A percentile compares a stretch with the other conserved stretches of the same genome.
Evolutionary conservation across 2,329 filamentous ascomycete species (phyloP).

Genomic region (Aspergillus alliaceus): DNA sequence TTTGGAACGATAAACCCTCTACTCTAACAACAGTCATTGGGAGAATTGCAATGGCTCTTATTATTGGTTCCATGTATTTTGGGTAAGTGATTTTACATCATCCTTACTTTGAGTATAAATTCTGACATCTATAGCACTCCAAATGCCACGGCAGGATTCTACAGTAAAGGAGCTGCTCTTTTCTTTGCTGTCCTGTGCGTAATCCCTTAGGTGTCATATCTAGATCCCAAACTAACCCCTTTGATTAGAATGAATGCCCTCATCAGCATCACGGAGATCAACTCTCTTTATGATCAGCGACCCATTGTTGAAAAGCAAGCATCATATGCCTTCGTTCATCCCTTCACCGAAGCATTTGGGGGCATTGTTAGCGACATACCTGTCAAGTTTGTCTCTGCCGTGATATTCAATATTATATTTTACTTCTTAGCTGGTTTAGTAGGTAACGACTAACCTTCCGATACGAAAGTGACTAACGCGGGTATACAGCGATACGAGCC

Average conservation of each 20-base stretch:
- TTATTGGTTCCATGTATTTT: constrained; percentile 62
- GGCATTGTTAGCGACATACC: constrained; percentile 87
- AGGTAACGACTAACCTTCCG: constrained; percentile 6
- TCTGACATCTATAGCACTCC: constrained; percentile 66
- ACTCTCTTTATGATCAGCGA: constrained; percentile 84
- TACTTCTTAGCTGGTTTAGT: constrained; percentile 83
- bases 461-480: constrained; percentile 12
- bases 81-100: constrained; percentile 16
- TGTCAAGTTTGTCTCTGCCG: constrained; percentile 71
- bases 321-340: constrained; percentile 86
- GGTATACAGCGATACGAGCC: constrained; percentile 33
- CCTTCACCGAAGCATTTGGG: constrained; percentile 79
- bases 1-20: constrained; percentile 73
- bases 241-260: constrained; percentile 51
- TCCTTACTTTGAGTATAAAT: not conserved
- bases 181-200: constrained; percentile 86
- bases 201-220: constrained; percentile 51
- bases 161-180: constrained; percentile 72
- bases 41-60: constrained; percentile 73
- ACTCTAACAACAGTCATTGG: constrained; percentile 66
- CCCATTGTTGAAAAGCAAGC: constrained; percentile 90
- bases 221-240: not conserved
- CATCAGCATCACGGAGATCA: constrained; percentile 69
- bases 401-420: constrained; percentile 75
- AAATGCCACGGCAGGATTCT: constrained; percentile 69